Percentiles rank a stretch among this genome's conserved stretches.
These are phyloP conservation scores for Thielaviopsis ethacetica DNA, from an alignment of 2,329 filamentous ascomycete species.

Conservation along the genomic window DNA sequence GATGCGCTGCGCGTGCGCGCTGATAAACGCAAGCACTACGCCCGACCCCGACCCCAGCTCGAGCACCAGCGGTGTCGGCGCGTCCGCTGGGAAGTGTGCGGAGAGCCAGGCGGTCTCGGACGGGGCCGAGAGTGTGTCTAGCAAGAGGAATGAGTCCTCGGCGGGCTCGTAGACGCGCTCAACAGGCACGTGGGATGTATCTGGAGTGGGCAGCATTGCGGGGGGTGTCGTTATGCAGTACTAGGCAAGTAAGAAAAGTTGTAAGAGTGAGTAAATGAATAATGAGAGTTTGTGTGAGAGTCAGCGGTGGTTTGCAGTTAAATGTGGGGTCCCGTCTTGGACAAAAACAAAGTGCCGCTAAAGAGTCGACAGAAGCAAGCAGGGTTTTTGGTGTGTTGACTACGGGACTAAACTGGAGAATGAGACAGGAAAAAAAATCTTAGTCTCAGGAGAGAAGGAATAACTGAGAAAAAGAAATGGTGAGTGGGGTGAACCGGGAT, in stretches of 20 bases:
- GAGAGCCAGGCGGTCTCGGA: constrained; percentile 54
- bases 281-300: neutral
- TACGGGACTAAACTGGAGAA: neutral
- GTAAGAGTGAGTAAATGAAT: neutral
- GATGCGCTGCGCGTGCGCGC: constrained; percentile 55
- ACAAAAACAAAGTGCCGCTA: too few relatives aligned
- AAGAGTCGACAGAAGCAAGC: too few relatives aligned
- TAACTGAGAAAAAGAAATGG: neutral
- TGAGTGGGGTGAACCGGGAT: constrained; percentile 12
- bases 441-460: neutral
- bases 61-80: constrained; percentile 46
- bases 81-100: constrained; percentile 33
- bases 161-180: constrained; percentile 85
- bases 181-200: constrained; percentile 81
- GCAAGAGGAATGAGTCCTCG: constrained; percentile 86
- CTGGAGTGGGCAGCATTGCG: constrained; percentile 78
- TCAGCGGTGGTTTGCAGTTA: neutral
- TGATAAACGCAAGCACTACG: constrained; percentile 77
- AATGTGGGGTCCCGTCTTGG: constrained; percentile 1
- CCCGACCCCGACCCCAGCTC: constrained; percentile 88
- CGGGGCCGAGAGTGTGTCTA: constrained; percentile 70
- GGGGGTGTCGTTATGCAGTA: neutral
- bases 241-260: neutral
- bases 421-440: neutral
- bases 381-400: too few relatives aligned